Conservation (phyloP, 768 basidiomycete genomes). For the Boletus sensibilis region DNA sequence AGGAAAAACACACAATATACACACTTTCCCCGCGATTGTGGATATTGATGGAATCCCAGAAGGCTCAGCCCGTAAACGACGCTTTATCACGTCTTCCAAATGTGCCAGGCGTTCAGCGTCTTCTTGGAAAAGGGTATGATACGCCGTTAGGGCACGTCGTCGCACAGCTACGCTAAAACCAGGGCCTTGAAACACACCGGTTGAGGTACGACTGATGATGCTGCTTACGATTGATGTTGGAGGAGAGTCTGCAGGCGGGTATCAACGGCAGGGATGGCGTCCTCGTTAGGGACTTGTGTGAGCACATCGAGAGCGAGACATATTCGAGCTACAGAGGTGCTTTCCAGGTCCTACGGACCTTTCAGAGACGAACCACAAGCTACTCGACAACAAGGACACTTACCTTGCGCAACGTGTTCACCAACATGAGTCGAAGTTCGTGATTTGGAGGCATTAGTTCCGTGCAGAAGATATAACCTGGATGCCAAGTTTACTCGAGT, state of each 20-base stretch:
- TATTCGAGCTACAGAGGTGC: constrained; percentile 50
- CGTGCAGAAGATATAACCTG: constrained; percentile 78
- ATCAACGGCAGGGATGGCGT: constrained; percentile 76
- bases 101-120: constrained; percentile 47
- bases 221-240: constrained; percentile 73
- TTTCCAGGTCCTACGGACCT: constrained; percentile 65
- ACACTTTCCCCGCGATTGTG: constrained; percentile 23
- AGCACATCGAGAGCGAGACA: constrained; percentile 73
- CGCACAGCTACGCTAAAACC: constrained; percentile 53
- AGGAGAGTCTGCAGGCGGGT: constrained; percentile 62
- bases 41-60: constrained; percentile 7
- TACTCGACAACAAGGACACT: constrained; percentile 1
- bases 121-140: constrained; percentile 48
- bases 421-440: constrained; percentile 77
- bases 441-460: constrained; percentile 68
- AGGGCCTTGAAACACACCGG: constrained; percentile 4
- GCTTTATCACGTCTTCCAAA: constrained; percentile 31
- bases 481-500: constrained; percentile 1
- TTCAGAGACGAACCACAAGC: constrained; percentile 3
- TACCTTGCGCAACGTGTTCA: constrained; percentile 85
- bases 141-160: constrained; percentile 59
- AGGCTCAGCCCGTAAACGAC: constrained; percentile 11
- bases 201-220: constrained; percentile 23
- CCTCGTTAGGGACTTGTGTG: constrained; percentile 57
- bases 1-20: background rate